Evolutionary conservation across 176 grass and related monocot genomes (phyloP).

Genomic region (Eleusine coracana): DNA sequence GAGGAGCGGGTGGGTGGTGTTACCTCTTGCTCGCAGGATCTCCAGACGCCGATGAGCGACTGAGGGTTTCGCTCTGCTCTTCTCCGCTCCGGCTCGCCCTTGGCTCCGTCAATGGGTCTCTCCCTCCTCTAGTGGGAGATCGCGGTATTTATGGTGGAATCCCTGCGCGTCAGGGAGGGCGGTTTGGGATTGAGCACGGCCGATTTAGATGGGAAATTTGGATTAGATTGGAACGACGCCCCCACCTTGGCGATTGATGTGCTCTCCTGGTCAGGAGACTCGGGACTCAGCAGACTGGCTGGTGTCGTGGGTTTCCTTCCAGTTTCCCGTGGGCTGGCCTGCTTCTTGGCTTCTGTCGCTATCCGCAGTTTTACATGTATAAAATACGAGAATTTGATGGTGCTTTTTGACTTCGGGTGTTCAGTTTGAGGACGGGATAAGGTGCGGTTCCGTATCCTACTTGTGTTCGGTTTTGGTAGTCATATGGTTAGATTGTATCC

Average conservation of each 20-base stretch:
- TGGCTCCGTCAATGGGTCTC: not conserved
- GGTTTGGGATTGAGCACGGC: not conserved
- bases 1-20: not conserved
- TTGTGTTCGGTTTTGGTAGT: too few species aligned
- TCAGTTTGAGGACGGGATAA: too few species aligned
- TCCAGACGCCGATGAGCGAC: not conserved
- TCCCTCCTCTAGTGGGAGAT: not conserved
- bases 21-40: constrained; percentile 3
- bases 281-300: too few species aligned
- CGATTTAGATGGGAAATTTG: not conserved
- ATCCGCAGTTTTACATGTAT: too few species aligned
- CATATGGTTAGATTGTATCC: not conserved
- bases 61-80: not conserved
- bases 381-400: too few species aligned
- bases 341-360: too few species aligned
- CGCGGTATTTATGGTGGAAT: constrained; percentile 26
- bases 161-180: not conserved
- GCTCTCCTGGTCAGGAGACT: not conserved
- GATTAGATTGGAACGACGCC: not conserved
- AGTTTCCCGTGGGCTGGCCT: too few species aligned
- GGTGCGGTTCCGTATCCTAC: too few species aligned
- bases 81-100: not conserved
- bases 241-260: not conserved
- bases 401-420: too few species aligned
- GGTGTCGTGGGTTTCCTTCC: not conserved